Evolutionary conservation across 2,329 filamentous ascomycete species (phyloP), one percentile per base, ranked within the genome.

Genomic region (Verticillium isaacii): DNA sequence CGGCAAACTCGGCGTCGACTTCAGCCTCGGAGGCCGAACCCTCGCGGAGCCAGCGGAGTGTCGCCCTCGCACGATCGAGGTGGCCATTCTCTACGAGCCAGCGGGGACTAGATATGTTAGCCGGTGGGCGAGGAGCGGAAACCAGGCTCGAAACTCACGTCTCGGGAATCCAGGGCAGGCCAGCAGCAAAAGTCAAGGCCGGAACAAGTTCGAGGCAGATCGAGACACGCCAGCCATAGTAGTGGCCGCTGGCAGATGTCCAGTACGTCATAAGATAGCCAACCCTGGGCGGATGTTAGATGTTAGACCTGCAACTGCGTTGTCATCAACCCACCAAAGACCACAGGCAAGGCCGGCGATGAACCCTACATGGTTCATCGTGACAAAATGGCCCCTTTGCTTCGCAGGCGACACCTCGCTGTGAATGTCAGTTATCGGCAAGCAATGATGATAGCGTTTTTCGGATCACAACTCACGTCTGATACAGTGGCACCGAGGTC

Each of bases 361-460:
- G 62, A 87, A 81, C 3, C 85, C 84, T 55, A 85, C 77, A 59
- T 87, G 84, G 66, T 86, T 86, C 71, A 86, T 77, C 11, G 85
- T 82, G 1, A 87, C 83, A 62, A 83, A 83, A 63, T 77, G 78
- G 3, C 85, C 84, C 8, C 84, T 76, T 61, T 84, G 75, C 14
- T 74, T 76, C 0, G 83, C 81, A 0, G 84, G 83, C 0, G 83
- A 76, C 23, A 86, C 77, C 68, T 86, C 84, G 67, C 83, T 85
- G 39, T 6, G 23, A 41, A 11, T 34, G 1, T 25, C 9, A 14
- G 23, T n/a, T 58, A 54, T 19, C 12, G 34, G 19, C 25, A 19
- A 29, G 19, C 25, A 19, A 29, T 29, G 29, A 45, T 45, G 17
- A 3, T 14, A 14, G 12, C 9, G 2, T 23, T 1, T 32, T n/a